Evolutionary conservation across 768 basidiomycete genomes (phyloP).

Genomic region (Asterophora lycoperdoides): DNA sequence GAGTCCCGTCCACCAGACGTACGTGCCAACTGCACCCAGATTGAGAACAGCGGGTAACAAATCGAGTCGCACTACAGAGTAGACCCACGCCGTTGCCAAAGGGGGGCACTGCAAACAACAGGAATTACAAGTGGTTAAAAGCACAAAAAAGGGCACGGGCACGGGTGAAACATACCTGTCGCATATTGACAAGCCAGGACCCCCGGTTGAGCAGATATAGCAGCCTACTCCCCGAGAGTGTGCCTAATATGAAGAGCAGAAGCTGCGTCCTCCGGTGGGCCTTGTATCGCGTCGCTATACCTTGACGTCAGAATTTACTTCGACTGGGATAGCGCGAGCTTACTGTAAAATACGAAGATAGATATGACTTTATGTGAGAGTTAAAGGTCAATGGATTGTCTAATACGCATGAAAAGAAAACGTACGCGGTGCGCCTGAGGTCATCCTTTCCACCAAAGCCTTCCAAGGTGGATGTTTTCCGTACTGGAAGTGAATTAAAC

Average conservation of each 20-base stretch:
- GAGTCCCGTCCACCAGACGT: conserved; percentile 60
- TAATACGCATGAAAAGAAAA: conserved; percentile 7
- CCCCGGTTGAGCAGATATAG: conserved; percentile 66
- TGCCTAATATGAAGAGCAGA: conserved; percentile 54
- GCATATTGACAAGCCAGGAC: conserved; percentile 70
- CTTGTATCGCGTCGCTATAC: conserved; percentile 64
- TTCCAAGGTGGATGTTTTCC: conserved; percentile 50
- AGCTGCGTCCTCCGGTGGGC: conserved; percentile 46
- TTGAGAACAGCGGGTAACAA: conserved; percentile 57
- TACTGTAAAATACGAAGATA: conserved; percentile 74
- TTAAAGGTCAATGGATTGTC: background rate
- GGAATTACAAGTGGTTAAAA: background rate
- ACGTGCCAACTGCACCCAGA: conserved; percentile 48
- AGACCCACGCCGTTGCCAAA: conserved; percentile 75
- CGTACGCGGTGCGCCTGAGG: conserved; percentile 71
- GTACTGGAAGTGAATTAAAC: conserved; percentile 78
- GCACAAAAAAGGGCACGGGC: background rate
- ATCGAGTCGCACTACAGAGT: conserved; percentile 65
- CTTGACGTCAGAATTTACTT: background rate
- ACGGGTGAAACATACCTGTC: conserved; percentile 46
- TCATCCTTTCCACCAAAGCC: conserved; percentile 52
- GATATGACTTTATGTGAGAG: conserved; percentile 52
- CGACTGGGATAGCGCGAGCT: conserved; percentile 19
- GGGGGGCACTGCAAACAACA: conserved; percentile 57
- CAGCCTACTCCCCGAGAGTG: conserved; percentile 57